Conservation (phyloP, 202 grass and related monocot species). For the Musa balbisiana region DNA sequence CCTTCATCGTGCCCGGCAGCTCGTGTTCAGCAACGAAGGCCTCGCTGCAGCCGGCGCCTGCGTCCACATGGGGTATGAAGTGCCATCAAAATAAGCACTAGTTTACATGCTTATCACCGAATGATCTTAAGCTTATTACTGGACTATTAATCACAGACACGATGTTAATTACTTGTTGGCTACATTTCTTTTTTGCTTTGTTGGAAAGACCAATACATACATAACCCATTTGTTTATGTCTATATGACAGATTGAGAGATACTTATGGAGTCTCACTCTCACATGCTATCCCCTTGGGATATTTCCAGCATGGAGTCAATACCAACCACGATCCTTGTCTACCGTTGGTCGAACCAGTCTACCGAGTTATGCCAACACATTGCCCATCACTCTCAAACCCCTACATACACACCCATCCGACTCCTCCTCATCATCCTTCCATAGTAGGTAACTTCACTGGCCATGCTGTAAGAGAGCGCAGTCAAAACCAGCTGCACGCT, state of each 20-base stretch:
- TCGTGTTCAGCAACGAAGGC: constrained; percentile 13
- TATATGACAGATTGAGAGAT: neutral
- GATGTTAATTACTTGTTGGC: too few species aligned
- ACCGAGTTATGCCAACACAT: neutral
- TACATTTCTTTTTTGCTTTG: too few species aligned
- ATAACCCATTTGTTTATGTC: too few species aligned
- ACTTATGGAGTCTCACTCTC: neutral
- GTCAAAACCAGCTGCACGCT: neutral
- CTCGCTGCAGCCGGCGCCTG: neutral
- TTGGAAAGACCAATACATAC: too few species aligned
- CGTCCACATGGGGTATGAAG: constrained; percentile 1
- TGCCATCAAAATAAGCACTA: neutral
- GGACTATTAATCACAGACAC: too few species aligned
- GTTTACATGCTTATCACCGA: too few species aligned
- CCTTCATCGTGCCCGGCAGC: constrained; percentile 1
- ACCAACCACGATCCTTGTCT: neutral
- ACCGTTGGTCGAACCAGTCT: neutral
- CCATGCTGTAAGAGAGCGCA: too few species aligned
- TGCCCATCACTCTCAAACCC: neutral
- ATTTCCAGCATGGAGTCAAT: neutral
- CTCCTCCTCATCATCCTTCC: neutral
- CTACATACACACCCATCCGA: neutral
- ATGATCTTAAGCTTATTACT: too few species aligned
- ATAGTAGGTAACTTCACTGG: neutral
- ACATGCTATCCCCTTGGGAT: too few species aligned